Base-by-base conservation (phyloP, 2,329 filamentous ascomycete genomes). In the Microdochium bolleyi region DNA sequence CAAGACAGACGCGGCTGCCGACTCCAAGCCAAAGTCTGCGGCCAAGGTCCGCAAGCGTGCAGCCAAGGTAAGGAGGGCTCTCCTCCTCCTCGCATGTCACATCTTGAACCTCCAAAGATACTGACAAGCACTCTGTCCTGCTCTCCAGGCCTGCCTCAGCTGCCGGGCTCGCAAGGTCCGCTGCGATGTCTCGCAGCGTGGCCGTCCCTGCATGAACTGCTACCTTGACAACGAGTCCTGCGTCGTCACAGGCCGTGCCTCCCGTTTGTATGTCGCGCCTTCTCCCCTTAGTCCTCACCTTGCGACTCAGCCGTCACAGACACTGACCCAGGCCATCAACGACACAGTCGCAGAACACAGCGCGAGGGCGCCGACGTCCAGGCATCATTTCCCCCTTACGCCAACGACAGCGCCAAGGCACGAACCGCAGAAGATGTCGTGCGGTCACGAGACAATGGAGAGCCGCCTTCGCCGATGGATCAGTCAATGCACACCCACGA, bases 191-290 rank as follows among this genome's bases (percentile, higher is more conserved):
- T 75, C 70, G 41, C 74, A 75, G 56, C 67, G 71, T 53, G 75
- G 74, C 3, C 65, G 69, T 30, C 76, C 75, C 8, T 79, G 73
- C 62, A 78, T 77, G 66, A 78, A 78, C 53, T 79, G 75, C 60
- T 74, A 74, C 48, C 71, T 77, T 52, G 75, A 78, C 57, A 73
- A 71, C 54, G 74, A 77, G 57, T 67, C 66, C 0, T 71, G 71
- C 56, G 61, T 75, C 51, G 65, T 72, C 53, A 72, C 67, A 9
- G 67, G 66, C 44, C 65, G 70, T 55, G 71, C 68, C 21, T 72
- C 68, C 3, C 67, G 67, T 54, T 68, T 70, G 70, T 72, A 56
- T 64, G 70, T 63, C n/a, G n/a, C n/a, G n/a, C n/a, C n/a, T n/a
- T n/a, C n/a, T 24, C 24, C 10, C 13, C 14, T 10, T 11, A 34